Percentiles rank a stretch among this genome's conserved stretches.
Conservation (phyloP, 495 filamentous ascomycete genomes). For the Evansstolkia leycettana region DNA sequence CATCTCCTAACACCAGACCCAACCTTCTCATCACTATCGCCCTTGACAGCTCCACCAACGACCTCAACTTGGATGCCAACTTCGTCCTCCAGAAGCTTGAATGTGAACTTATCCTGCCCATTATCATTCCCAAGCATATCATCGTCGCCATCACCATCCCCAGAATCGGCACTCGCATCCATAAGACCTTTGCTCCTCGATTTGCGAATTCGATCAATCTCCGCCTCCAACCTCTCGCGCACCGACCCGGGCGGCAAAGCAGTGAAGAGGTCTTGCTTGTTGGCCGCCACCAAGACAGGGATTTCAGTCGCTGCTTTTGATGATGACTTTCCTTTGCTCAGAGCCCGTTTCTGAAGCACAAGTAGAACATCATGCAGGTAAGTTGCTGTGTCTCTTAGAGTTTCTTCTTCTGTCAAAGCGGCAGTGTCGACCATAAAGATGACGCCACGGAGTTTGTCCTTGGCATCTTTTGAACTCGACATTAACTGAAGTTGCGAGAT, state of each 20-base stretch:
- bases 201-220: slow-evolving; percentile 68
- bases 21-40: slow-evolving; percentile 39
- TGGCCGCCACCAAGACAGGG: slow-evolving; percentile 74
- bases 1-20: slow-evolving; percentile 61
- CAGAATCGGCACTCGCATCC: slow-evolving; percentile 46
- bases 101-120: slow-evolving; percentile 62
- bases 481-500: slow-evolving; percentile 27
- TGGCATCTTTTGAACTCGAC: slow-evolving; percentile 32
- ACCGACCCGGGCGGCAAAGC: slow-evolving; percentile 74
- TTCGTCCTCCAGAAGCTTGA: slow-evolving; percentile 70
- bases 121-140: slow-evolving; percentile 69
- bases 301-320: slow-evolving; percentile 49
- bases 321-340: slow-evolving; percentile 33
- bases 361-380: slow-evolving; percentile 84
- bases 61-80: slow-evolving; percentile 64
- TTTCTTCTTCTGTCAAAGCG: slow-evolving; percentile 45
- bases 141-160: slow-evolving; percentile 59
- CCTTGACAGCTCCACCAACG: slow-evolving; percentile 62
- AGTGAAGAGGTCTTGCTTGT: slow-evolving; percentile 93
- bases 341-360: slow-evolving; percentile 63
- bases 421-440: slow-evolving; percentile 85
- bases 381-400: slow-evolving; percentile 49
- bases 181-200: slow-evolving; percentile 70
- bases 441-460: slow-evolving; percentile 55
- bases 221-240: slow-evolving; percentile 60